phyloP scores from a whole-genome alignment of 2,329 filamentous ascomycete species.

The Grosmannia serpens region DNA sequence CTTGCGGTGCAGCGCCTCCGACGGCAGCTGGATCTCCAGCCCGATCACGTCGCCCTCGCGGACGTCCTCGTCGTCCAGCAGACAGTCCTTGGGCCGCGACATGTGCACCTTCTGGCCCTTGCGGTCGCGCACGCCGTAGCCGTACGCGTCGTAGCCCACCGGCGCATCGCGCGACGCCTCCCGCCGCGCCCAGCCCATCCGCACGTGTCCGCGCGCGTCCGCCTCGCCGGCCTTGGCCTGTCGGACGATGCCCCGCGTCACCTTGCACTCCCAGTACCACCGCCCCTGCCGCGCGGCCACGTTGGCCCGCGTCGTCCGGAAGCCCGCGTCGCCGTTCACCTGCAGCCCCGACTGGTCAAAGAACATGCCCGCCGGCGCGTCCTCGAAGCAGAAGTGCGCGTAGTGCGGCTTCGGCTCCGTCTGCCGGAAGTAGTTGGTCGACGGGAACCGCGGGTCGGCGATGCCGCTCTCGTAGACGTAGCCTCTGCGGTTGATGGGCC shows the following conservation, averaged over 20 bases:
- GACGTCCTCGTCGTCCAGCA: constrained; percentile 65
- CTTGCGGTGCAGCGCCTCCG: constrained; percentile 75
- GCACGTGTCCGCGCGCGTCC: constrained; percentile 49
- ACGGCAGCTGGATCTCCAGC: constrained; percentile 81
- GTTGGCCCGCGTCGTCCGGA: constrained; percentile 83
- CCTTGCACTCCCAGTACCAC: constrained; percentile 89
- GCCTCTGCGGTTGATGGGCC: constrained; percentile 46
- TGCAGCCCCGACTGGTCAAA: constrained; percentile 66
- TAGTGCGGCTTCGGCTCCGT: constrained; percentile 78
- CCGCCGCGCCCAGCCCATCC: constrained; percentile 75
- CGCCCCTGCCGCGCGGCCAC: constrained; percentile 80
- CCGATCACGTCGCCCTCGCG: constrained; percentile 89
- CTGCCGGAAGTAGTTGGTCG: constrained; percentile 78
- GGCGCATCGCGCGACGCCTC: constrained; percentile 75
- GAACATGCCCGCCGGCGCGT: constrained; percentile 74
- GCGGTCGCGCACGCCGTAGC: constrained; percentile 84
- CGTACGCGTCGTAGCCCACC: constrained; percentile 83
- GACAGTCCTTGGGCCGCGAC: constrained; percentile 86
- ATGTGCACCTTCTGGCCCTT: constrained; percentile 87
- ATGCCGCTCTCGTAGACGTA: constrained; percentile 89
- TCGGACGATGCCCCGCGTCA: constrained; percentile 58
- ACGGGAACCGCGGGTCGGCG: constrained; percentile 75
- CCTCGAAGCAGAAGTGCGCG: constrained; percentile 83
- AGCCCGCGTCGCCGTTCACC: constrained; percentile 85
- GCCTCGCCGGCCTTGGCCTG: constrained; percentile 21